Evolutionary conservation across 2,329 filamentous ascomycete species (phyloP), one percentile per base, ranked within the genome.

Genomic region (Blastomyces parvus): DNA sequence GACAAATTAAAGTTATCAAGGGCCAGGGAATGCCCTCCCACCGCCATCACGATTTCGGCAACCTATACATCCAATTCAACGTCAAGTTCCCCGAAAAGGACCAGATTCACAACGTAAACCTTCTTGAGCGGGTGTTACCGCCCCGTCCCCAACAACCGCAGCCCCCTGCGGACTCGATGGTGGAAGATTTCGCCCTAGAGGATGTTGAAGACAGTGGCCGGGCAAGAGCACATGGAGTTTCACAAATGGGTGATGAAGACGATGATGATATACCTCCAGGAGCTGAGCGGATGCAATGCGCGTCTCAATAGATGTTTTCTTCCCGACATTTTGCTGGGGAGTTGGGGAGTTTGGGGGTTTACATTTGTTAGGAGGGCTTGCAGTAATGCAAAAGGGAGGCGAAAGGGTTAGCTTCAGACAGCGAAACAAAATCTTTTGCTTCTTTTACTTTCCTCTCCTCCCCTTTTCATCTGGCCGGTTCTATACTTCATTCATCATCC

Each of bases 1-100:
- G 90, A 70, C 83, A 90, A 69, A 85, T 97, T 75, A 97, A 97
- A 82, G 89, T 96, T 78, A 88, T 99, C 72, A 90, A 90, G 68
- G 92, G 91, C 68, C 94, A 99, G 79, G 94, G 94, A 76, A 99
- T 99, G 94, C 94, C 94, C 52, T 95, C 94, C 3, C 89, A 86
- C 78, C 87, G 94, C 71, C 94, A 97, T 78, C 94, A 99, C 82
- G 90, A 97, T 78, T 87, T 85, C 74, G 94, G 94, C 72, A 97
- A 99, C 80, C 83, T 99, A 70, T 99, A 94, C 82, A 91, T 99
- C 73, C 91, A 96, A 75, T 99, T 99, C 81, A 88, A 90, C 72
- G 91, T 99, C 79, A 96, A 96, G 80, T 97, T 99, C 84, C 94
- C 94, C 59, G 88, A 90, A 73, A 88, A 87, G 80, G 82, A 85